Conservation (phyloP, 306 rosid species). For the Glycine soja region DNA sequence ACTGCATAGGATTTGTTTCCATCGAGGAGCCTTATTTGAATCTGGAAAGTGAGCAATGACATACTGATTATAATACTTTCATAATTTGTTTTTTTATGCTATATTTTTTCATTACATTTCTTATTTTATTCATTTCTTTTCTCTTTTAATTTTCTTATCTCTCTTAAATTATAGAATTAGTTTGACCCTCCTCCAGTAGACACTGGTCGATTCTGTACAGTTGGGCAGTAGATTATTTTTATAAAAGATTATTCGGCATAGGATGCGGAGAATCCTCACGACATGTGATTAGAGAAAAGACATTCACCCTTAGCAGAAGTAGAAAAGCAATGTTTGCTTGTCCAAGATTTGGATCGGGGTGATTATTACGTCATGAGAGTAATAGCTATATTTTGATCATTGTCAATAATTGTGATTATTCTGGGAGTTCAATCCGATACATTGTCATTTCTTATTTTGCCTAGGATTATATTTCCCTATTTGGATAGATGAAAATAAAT, state of each 20-base stretch:
- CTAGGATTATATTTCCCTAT: too few relatives aligned
- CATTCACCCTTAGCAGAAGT: slow-evolving; percentile 1
- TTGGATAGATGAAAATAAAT: too few relatives aligned
- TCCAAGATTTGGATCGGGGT: not conserved
- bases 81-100: not conserved
- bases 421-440: too few relatives aligned
- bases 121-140: not conserved
- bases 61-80: not conserved
- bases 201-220: slow-evolving; percentile 18
- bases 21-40: not conserved
- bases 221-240: slow-evolving; percentile 3
- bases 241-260: not conserved
- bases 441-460: too few relatives aligned
- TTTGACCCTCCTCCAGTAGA: slow-evolving; percentile 13
- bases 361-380: not conserved
- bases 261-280: not conserved
- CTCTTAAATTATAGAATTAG: not conserved
- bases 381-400: too few relatives aligned
- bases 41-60: not conserved
- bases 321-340: not conserved
- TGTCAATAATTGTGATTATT: too few relatives aligned
- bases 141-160: not conserved
- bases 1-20: not conserved
- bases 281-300: slow-evolving; percentile 33
- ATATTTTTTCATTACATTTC: not conserved